Evolutionary conservation across 2,329 filamentous ascomycete genomes (phyloP).

Genomic region (Aspergillus hortae): DNA sequence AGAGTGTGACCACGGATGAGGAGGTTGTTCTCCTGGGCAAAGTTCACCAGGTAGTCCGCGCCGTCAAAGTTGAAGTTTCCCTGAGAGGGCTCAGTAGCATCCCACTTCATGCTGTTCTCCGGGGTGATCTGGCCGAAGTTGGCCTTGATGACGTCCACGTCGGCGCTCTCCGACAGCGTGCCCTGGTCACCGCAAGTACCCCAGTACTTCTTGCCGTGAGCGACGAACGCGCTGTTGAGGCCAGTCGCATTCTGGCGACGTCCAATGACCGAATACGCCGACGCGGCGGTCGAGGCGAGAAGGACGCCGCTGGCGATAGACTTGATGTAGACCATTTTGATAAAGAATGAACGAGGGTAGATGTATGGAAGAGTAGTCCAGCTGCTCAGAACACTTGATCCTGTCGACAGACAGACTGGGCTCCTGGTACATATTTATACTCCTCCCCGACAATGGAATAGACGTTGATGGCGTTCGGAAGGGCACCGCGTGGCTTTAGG

Average conservation of each 20-base stretch:
- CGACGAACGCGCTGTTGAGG: constrained; percentile 54
- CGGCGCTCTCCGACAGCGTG: constrained; percentile 56
- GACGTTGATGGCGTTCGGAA: too few relatives aligned
- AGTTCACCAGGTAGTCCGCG: constrained; percentile 48
- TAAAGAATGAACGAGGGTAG: too few relatives aligned
- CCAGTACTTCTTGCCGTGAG: constrained; percentile 63
- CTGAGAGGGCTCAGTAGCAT: constrained; percentile 55
- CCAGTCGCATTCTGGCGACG: constrained; percentile 26
- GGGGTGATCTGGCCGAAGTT: constrained; percentile 64
- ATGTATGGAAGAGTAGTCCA: too few relatives aligned
- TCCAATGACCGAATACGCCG: constrained; percentile 9
- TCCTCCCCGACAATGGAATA: too few relatives aligned
- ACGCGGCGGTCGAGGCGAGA: background rate
- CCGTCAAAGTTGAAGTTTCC: constrained; percentile 55
- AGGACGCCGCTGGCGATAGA: background rate
- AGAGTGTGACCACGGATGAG: constrained; percentile 61
- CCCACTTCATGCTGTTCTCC: constrained; percentile 64
- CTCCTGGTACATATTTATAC: too few relatives aligned
- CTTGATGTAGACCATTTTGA: background rate
- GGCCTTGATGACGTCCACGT: constrained; percentile 56
- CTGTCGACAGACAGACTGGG: too few relatives aligned
- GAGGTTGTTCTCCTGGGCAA: constrained; percentile 37
- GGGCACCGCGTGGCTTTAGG: too few relatives aligned
- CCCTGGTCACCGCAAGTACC: constrained; percentile 55
- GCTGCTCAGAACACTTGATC: too few relatives aligned